Conservation (phyloP, 768 basidiomycete species). For the Auriscalpium vulgare region DNA sequence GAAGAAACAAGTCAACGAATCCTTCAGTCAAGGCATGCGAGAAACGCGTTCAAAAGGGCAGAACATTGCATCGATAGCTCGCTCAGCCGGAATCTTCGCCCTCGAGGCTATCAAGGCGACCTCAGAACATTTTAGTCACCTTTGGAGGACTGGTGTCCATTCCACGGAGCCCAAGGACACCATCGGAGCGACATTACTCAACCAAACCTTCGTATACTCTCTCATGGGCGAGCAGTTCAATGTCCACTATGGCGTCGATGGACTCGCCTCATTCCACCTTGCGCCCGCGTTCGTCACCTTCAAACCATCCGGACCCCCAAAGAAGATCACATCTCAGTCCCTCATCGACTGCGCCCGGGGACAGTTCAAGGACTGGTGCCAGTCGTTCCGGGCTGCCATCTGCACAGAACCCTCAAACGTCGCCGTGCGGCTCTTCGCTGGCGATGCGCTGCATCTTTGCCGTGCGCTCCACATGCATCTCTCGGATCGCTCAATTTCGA, state of each 20-base stretch:
- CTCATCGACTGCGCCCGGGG: conserved; percentile 23
- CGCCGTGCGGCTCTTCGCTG: conserved; percentile 32
- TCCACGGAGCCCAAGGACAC: conserved; percentile 14
- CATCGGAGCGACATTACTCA: conserved; percentile 24
- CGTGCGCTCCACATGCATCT: background rate
- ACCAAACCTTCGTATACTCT: conserved; percentile 41
- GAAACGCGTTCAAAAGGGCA: background rate
- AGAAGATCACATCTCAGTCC: conserved; percentile 6
- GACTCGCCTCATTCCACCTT: conserved; percentile 34
- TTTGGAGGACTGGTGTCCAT: conserved; percentile 37
- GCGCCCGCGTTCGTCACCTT: conserved; percentile 19
- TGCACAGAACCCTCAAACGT: conserved; percentile 1
- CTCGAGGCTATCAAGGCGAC: conserved; percentile 9
- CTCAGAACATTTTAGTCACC: conserved; percentile 22
- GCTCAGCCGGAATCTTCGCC: conserved; percentile 33
- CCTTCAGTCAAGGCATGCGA: background rate
- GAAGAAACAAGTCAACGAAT: too few relatives aligned
- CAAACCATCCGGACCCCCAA: background rate
- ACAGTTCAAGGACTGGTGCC: conserved; percentile 32
- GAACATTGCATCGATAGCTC: conserved; percentile 6
- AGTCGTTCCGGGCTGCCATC: conserved; percentile 16
- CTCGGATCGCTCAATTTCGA: conserved; percentile 7
- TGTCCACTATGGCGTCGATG: conserved; percentile 39
- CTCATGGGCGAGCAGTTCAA: conserved; percentile 29
- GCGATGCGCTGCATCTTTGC: conserved; percentile 33